These are phyloP conservation scores for Auricularia sp. DNA, from an alignment of 768 basidiomycete genomes.

Conservation along the genomic window DNA sequence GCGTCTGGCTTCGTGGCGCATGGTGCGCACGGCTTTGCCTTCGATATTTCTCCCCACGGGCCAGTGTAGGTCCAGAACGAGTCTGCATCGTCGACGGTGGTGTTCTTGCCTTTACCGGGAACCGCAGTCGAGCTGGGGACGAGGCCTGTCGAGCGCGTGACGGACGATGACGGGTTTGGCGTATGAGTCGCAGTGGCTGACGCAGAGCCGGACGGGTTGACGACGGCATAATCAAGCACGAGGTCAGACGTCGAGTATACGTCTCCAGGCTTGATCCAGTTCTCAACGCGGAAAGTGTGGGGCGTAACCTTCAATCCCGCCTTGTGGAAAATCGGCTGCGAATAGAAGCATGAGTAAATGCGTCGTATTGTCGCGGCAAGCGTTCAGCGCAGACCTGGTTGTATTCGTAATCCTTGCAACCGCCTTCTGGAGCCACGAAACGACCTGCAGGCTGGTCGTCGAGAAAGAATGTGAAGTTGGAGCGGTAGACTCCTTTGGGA, in stretches of 20 bases:
- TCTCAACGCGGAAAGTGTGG: neutral
- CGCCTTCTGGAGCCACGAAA: neutral
- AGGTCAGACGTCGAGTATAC: neutral
- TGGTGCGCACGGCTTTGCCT: neutral
- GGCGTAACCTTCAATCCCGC: neutral
- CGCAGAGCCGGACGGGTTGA: neutral
- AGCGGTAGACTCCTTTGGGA: neutral
- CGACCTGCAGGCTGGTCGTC: neutral
- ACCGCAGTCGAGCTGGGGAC: neutral
- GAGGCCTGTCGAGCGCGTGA: neutral
- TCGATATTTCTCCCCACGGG: neutral
- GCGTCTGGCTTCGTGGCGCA: conserved; percentile 3
- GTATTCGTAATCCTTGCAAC: neutral
- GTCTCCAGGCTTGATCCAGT: neutral
- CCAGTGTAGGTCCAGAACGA: neutral
- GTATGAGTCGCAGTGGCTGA: neutral
- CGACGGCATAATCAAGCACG: neutral
- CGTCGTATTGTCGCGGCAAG: neutral
- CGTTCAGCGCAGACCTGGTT: neutral
- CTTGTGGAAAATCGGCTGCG: neutral
- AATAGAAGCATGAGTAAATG: too few species aligned
- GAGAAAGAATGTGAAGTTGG: conserved; percentile 1
- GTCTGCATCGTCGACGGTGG: neutral
- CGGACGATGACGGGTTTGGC: neutral
- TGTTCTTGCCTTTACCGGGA: neutral